A percentile compares a stretch with the other conserved stretches of the same genome.
Conservation (phyloP, 2,329 filamentous ascomycete species). For the Claviceps maximensis region DNA sequence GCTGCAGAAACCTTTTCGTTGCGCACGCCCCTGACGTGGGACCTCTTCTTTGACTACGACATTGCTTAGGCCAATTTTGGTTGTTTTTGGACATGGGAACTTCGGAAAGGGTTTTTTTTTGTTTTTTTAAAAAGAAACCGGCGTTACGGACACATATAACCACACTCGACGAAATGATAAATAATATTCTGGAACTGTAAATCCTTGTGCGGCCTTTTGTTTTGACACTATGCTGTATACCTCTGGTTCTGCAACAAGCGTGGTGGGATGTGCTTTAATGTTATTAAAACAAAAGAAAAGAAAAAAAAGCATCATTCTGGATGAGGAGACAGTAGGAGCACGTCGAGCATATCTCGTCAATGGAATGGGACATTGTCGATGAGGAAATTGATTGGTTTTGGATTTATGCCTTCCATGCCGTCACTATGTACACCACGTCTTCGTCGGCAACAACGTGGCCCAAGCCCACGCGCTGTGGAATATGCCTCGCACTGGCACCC, state of each 20-base stretch:
- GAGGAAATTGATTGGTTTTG: background rate
- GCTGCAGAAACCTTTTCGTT: background rate
- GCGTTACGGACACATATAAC: constrained; percentile 1
- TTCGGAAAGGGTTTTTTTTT: background rate
- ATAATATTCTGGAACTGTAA: background rate
- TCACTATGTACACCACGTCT: constrained; percentile 56
- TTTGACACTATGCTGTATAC: background rate
- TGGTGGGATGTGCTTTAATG: background rate
- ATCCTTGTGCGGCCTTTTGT: background rate
- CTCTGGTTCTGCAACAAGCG: background rate
- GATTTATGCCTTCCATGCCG: constrained; percentile 45
- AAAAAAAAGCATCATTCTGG: background rate
- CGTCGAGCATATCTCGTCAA: background rate
- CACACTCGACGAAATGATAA: background rate
- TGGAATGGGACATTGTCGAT: background rate
- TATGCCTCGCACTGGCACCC: constrained; percentile 89
- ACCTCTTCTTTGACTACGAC: background rate
- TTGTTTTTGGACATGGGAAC: background rate
- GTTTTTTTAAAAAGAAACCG: background rate
- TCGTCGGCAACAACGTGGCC: constrained; percentile 63
- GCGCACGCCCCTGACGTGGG: background rate
- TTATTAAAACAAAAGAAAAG: background rate
- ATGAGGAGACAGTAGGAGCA: background rate
- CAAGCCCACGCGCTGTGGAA: constrained; percentile 85
- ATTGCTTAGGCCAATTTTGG: background rate